A percentile compares a stretch with the other conserved stretches of the same genome.
These are phyloP conservation scores for Aspergillus intermedius DNA, from an alignment of 2,329 filamentous ascomycete species.

Conservation along the genomic window DNA sequence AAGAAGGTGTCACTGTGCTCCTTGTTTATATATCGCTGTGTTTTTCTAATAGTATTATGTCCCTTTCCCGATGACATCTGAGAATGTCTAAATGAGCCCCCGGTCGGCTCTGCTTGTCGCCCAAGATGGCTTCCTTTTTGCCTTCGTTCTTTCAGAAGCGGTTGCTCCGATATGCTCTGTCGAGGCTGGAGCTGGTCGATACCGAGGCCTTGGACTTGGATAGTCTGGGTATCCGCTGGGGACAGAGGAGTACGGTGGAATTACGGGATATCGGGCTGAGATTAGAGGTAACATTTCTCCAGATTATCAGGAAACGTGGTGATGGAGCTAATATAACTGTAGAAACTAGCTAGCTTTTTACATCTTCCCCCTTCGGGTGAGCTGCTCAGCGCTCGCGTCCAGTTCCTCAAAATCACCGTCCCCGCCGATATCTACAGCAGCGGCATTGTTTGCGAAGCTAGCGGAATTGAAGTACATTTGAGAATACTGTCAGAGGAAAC, in stretches of 20 bases:
- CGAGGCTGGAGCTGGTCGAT: slow-evolving; percentile 78
- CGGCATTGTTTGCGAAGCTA: slow-evolving; percentile 72
- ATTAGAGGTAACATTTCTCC: slow-evolving; percentile 53
- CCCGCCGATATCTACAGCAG: slow-evolving; percentile 83
- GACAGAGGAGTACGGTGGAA: slow-evolving; percentile 75
- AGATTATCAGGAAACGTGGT: neutral
- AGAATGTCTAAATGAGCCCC: slow-evolving; percentile 19
- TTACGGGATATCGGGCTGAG: slow-evolving; percentile 79
- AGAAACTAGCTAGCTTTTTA: slow-evolving; percentile 74
- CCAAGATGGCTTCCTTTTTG: slow-evolving; percentile 65
- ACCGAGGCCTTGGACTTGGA: slow-evolving; percentile 80
- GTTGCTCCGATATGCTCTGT: slow-evolving; percentile 78
- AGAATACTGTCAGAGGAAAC: slow-evolving; percentile 45
- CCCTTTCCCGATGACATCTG: slow-evolving; percentile 21
- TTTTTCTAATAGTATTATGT: slow-evolving; percentile 11
- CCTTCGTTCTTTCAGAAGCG: slow-evolving; percentile 78
- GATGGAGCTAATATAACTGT: slow-evolving; percentile 19
- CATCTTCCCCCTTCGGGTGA: slow-evolving; percentile 66
- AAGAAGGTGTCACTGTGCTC: neutral
- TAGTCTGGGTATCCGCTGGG: slow-evolving; percentile 75
- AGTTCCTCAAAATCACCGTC: slow-evolving; percentile 71
- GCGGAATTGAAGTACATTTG: slow-evolving; percentile 69
- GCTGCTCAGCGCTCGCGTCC: slow-evolving; percentile 66
- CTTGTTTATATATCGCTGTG: neutral
- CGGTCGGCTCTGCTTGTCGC: slow-evolving; percentile 21